phyloP scores from a whole-genome alignment of 2,329 filamentous ascomycete species.

The Botrytis medusae region DNA sequence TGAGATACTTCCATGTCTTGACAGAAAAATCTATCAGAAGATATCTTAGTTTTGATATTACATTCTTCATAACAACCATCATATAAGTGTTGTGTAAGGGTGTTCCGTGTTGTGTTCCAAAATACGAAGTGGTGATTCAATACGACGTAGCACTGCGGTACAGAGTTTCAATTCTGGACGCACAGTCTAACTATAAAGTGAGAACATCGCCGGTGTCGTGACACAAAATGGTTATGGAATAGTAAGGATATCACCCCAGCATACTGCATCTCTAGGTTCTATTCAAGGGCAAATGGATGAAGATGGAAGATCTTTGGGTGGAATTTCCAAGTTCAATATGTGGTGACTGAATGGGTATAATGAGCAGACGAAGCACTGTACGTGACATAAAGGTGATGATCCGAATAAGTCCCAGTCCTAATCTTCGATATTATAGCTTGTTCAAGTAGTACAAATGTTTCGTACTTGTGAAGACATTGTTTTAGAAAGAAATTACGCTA shows the following conservation, averaged over 20 bases:
- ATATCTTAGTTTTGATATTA: neutral
- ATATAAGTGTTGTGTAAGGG: neutral
- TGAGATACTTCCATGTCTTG: neutral
- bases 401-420: neutral
- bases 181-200: neutral
- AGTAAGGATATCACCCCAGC: too few relatives aligned
- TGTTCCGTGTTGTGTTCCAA: neutral
- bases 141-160: neutral
- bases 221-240: neutral
- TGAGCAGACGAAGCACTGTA: neutral
- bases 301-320: neutral
- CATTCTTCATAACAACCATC: neutral
- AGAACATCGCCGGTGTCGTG: neutral
- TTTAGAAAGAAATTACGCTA: neutral
- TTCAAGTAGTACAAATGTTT: neutral
- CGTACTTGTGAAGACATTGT: neutral
- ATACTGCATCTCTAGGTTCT: neutral
- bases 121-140: neutral
- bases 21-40: neutral
- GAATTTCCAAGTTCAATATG: neutral
- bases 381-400: neutral
- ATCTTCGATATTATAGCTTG: neutral
- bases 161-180: neutral
- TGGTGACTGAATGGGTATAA: neutral
- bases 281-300: neutral